These are phyloP conservation scores for Apostasia shenzhenica DNA, from an alignment of 106 monocot species.

Conservation along the genomic window DNA sequence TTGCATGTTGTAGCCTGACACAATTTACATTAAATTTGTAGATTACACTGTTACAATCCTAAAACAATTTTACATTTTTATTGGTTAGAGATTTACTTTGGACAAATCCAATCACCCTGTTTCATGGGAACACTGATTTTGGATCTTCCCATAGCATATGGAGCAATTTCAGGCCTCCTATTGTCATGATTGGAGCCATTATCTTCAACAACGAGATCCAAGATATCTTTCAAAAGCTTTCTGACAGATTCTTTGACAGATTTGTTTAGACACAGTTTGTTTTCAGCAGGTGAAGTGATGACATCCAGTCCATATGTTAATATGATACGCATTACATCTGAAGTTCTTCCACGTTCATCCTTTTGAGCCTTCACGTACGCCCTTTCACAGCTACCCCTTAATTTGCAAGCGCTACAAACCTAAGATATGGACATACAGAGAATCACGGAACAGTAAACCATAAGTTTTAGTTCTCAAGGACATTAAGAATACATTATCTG, in stretches of 20 bases:
- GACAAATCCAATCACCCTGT: conserved; percentile 92
- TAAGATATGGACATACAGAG: conserved; percentile 12
- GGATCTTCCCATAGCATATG: conserved; percentile 14
- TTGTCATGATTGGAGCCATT: conserved; percentile 9
- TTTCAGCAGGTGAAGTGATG: conserved; percentile 30
- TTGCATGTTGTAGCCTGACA: too few relatives aligned
- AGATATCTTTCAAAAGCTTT: conserved; percentile 49
- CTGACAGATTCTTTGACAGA: conserved; percentile 55
- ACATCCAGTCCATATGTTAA: conserved; percentile 66
- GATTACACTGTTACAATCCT: too few relatives aligned
- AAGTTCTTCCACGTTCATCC: conserved; percentile 69
- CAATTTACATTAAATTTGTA: too few relatives aligned
- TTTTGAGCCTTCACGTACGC: conserved; percentile 56
- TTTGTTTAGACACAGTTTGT: conserved; percentile 23
- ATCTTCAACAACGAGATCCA: conserved; percentile 26
- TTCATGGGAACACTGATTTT: conserved; percentile 40
- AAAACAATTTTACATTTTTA: neutral
- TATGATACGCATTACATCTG: conserved; percentile 80
- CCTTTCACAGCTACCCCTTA: conserved; percentile 72
- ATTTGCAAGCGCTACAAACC: conserved; percentile 74
- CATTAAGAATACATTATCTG: neutral
- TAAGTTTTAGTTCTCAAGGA: neutral
- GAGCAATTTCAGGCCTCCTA: neutral
- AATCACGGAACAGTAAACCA: neutral
- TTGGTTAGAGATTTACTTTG: conserved; percentile 36